These are phyloP conservation scores for Monocercomonoides exilis DNA, from an alignment of 78 protist genomes.

Conservation along the genomic window DNA sequence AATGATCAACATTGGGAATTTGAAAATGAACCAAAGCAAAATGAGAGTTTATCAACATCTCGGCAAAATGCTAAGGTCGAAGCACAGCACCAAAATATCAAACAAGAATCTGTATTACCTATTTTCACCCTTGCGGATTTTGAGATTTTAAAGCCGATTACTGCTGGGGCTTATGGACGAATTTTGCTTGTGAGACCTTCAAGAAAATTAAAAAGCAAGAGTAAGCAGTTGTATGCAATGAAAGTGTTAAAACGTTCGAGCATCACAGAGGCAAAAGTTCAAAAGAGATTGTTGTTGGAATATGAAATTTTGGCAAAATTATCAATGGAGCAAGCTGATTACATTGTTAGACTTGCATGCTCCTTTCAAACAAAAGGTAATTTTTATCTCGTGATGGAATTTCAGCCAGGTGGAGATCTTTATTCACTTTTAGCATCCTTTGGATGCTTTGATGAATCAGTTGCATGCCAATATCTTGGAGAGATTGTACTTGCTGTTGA, in stretches of 20 bases:
- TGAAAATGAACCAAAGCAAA: too few relatives aligned
- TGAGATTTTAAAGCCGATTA: background rate
- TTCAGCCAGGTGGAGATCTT: slow-evolving; percentile 6
- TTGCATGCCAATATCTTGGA: background rate
- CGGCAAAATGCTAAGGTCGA: too few relatives aligned
- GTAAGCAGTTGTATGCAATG: background rate
- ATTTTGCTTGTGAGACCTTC: background rate
- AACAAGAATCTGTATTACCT: too few relatives aligned
- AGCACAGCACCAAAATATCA: too few relatives aligned
- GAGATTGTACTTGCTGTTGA: background rate
- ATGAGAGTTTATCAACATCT: too few relatives aligned
- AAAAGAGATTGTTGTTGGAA: background rate
- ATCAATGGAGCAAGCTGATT: background rate
- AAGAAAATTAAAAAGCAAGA: background rate
- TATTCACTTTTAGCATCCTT: background rate
- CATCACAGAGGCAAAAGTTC: background rate
- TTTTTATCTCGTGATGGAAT: slow-evolving; percentile 13
- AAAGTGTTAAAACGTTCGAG: background rate
- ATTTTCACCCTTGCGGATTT: slow-evolving; percentile 1
- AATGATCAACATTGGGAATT: too few relatives aligned
- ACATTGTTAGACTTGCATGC: background rate
- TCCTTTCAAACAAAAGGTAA: background rate
- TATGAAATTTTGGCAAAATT: background rate
- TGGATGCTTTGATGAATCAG: background rate
- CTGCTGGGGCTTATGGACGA: slow-evolving; percentile 1